Conservation (phyloP, 371 early-diverging fungal genomes). For the Smittium culicis region DNA sequence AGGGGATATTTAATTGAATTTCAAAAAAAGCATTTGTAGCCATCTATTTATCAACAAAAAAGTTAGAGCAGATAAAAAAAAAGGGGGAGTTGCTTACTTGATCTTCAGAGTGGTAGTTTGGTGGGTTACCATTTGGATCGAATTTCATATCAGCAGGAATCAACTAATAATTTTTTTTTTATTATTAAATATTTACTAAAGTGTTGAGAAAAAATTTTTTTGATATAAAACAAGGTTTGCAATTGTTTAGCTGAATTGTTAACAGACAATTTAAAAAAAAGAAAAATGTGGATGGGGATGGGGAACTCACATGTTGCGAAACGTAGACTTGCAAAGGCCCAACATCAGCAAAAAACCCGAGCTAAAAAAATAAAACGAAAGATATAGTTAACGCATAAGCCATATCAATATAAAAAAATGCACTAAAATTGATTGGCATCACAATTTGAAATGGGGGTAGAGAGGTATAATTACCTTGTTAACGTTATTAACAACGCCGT, state of each 20-base stretch:
- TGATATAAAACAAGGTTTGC: background rate
- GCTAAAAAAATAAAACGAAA: slow-evolving; percentile 26
- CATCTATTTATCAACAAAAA: too few relatives aligned
- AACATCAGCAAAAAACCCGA: slow-evolving; percentile 94
- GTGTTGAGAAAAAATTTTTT: slow-evolving; percentile 3
- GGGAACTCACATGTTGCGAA: slow-evolving; percentile 60
- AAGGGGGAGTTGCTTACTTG: too few relatives aligned
- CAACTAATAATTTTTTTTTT: slow-evolving; percentile 28
- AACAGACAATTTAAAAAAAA: background rate
- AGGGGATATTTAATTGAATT: too few relatives aligned
- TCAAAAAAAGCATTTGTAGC: slow-evolving; percentile 6
- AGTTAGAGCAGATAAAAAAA: too few relatives aligned
- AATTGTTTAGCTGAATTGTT: too few relatives aligned
- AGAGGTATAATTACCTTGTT: slow-evolving; percentile 48
- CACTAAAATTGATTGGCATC: background rate
- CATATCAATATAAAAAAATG: slow-evolving; percentile 9
- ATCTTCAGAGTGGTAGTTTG: slow-evolving; percentile 72
- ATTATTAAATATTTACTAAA: slow-evolving; percentile 33
- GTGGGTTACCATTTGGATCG: slow-evolving; percentile 73
- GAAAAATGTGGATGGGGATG: background rate
- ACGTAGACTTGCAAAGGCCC: slow-evolving; percentile 97
- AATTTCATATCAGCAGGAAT: slow-evolving; percentile 82
- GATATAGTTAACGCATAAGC: slow-evolving; percentile 18
- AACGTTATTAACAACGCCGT: slow-evolving; percentile 87
- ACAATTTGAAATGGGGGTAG: slow-evolving; percentile 21